These are phyloP conservation scores for Sisymbrium irio DNA, from an alignment of 345 rosid species.

Conservation along the genomic window DNA sequence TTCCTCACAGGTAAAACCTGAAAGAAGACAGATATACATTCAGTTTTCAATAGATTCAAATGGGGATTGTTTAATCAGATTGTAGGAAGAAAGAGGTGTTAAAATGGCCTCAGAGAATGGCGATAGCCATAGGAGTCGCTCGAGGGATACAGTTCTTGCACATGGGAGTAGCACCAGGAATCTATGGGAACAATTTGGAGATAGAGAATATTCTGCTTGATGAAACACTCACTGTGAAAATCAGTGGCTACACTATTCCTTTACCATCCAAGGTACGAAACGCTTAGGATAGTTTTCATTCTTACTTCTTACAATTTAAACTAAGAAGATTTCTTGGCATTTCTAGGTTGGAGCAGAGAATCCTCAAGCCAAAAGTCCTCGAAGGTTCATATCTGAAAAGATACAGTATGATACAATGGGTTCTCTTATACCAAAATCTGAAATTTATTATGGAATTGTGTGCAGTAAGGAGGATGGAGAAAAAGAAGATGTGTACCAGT, in stretches of 20 bases:
- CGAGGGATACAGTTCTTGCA: constrained; percentile 94
- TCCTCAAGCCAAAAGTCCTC: constrained; percentile 24
- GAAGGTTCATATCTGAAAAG: constrained; percentile 11
- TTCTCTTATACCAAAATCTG: background rate
- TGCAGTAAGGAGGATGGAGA: constrained; percentile 50
- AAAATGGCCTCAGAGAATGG: constrained; percentile 92
- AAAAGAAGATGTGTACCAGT: constrained; percentile 84
- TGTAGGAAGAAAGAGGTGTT: constrained; percentile 69
- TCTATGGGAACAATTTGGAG: constrained; percentile 71
- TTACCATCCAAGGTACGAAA: constrained; percentile 58
- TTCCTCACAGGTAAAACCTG: constrained; percentile 58
- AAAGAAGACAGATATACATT: constrained; percentile 2
- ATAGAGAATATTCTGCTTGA: constrained; percentile 70
- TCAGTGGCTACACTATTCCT: constrained; percentile 66
- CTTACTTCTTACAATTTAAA: background rate
- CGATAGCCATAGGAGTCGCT: constrained; percentile 70
- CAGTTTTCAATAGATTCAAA: background rate
- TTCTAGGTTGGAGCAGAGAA: constrained; percentile 56
- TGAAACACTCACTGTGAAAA: constrained; percentile 68
- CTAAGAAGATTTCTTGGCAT: constrained; percentile 2
- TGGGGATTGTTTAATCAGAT: constrained; percentile 43
- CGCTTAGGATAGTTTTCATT: background rate
- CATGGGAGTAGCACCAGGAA: constrained; percentile 73
- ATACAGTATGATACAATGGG: background rate
- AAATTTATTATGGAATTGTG: background rate